Evolutionary conservation across 306 rosid species (phyloP), one percentile per base, ranked within the genome.

Genomic region (Sphenostylis stenocarpa): DNA sequence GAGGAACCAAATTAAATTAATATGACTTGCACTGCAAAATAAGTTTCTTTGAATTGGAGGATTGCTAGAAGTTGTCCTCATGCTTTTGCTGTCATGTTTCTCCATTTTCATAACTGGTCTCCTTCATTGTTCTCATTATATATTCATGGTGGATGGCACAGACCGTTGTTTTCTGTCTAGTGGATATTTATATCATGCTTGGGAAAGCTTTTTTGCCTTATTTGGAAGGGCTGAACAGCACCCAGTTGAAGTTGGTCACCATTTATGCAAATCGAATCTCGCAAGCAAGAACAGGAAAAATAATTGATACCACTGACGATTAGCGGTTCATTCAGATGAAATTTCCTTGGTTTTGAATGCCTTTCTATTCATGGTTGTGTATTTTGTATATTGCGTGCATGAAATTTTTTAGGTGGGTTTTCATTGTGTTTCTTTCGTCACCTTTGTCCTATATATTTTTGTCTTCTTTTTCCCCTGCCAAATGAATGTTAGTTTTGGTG

Each of bases 121-220:
- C 60, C 53, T 70, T 61, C 49, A 76, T 73, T 33, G 20, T 78
- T 77, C 84, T 82, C 53, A 82, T 66, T 49, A 43, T 33, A 39
- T 79, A 49, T 67, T 34, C 45, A 20, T 79, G 73, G 78, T 82
- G 81, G 77, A 73, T 79, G 86, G 67, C 77, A 77, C 99, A 96
- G 99, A 96, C 99, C 7, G 99, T 96, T 64, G 99, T 96, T 68
- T 96, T 96, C 91, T 96, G 98, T 87, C 88, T 92, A 7, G 99
- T 96, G 85, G 99, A 96, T 77, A 89, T 96, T 62, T 96, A 92
- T 78, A 96, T 96, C 70, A 91, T 96, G 96, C 99, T 96, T 41
- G 99, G 99, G 85, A 92, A 90, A 85, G 86, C 96, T 60, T 96
- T 96, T 87, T 82, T 91, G 85, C 99, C 99, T 13, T 88, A 88